Evolutionary conservation across 192 early-diverging fungal genomes (phyloP), one percentile per base, ranked within the genome.

Genomic region (Umbelopsis isabellina): DNA sequence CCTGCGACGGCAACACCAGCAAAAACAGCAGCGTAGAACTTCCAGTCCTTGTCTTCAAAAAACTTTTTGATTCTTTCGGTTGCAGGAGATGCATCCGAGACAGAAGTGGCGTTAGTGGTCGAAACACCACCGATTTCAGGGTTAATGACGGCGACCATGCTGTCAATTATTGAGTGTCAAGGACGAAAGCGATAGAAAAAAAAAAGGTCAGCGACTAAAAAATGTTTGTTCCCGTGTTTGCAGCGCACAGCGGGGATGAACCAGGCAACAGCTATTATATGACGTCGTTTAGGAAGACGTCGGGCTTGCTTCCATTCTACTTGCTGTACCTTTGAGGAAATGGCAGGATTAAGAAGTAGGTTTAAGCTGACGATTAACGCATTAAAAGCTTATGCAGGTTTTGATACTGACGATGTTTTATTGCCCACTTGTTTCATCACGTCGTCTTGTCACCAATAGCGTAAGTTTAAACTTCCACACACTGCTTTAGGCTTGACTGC

Each of bases 1-100:
- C 90, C 87, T 2, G 86, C 89, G 6, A 83, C 74, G 21, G 86
- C 75, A 25, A 84, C 67, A 21, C 87, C 88, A 50, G 88, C 85
- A 61, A 85, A 79, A 15, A 88, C 79, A 18, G 88, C 87, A 15
- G 87, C 82, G 61, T 88, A 92, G 66, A 93, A 91, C 72, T 87
- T 91, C 88, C 88, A 91, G 76, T 85, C 85, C 66, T 83, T 84
- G 65, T 84, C 82, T 77, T 82, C 78, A 67, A 88, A 72, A 67
- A 82, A 84, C 72, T 79, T 80, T 41, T 84, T 84, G 23, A 88
- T 65, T 18, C 70, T 73, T n/a, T 73, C 72, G 16, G 48, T 50
- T 18, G 72, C 33, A 52, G 50, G 46, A n/a, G 67, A 27, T 20
- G 72, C 53, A 58, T 68, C 49, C 25, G 55, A 3, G 33, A 61